Evolutionary conservation across 306 rosid genomes (phyloP).

Genomic region (Senna tora): DNA sequence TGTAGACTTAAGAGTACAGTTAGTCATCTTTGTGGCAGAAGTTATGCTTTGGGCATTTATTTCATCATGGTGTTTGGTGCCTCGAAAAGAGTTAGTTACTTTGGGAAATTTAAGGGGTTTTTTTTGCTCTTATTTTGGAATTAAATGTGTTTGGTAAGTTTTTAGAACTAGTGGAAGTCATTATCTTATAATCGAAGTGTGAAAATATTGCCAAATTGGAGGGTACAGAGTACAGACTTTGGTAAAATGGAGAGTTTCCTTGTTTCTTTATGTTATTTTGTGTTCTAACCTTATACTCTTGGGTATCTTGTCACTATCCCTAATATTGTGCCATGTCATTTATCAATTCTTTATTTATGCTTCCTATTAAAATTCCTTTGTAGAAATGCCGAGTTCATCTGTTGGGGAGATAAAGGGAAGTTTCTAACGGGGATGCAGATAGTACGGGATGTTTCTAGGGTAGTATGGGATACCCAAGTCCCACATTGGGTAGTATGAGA

Average conservation of each 20-base stretch:
- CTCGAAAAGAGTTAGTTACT: neutral
- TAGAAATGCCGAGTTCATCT: neutral
- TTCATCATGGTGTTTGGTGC: neutral
- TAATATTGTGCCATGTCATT: neutral
- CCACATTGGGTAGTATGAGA: no score
- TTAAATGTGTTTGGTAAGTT: neutral
- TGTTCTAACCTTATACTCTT: slow-evolving; percentile 19
- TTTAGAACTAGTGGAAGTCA: slow-evolving; percentile 5
- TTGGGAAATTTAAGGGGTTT: neutral
- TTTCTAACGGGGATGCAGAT: no score
- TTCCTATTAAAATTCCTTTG: neutral
- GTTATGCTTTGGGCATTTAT: slow-evolving; percentile 14
- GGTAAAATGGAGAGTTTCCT: no score
- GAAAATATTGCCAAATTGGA: slow-evolving; percentile 30
- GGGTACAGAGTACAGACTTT: no score
- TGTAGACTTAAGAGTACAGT: neutral
- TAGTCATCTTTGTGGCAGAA: neutral
- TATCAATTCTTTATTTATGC: neutral
- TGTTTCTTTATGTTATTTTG: slow-evolving; percentile 26
- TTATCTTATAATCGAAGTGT: slow-evolving; percentile 2
- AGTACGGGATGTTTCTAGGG: no score
- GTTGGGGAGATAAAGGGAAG: neutral
- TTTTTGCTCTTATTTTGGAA: slow-evolving; percentile 12
- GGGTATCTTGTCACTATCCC: neutral
- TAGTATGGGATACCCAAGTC: no score